Evolutionary conservation across 2,329 filamentous ascomycete species (phyloP).

Genomic region (Stromatinia cepivora): DNA sequence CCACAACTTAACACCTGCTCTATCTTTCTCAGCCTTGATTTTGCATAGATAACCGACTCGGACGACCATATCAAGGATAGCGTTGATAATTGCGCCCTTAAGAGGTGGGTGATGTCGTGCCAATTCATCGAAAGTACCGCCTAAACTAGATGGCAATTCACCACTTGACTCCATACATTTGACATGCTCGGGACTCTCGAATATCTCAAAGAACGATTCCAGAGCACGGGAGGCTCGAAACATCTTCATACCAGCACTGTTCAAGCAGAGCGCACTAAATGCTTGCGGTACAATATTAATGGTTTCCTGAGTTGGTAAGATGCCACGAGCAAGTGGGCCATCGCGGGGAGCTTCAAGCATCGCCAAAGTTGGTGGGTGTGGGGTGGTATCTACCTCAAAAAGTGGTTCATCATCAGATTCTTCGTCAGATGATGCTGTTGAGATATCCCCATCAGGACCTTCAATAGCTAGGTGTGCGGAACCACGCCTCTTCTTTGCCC

Average conservation of each 20-base stretch:
- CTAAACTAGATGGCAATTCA: slow-evolving; percentile 71
- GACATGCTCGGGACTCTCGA: slow-evolving; percentile 87
- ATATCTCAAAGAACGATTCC: slow-evolving; percentile 91
- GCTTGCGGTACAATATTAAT: slow-evolving; percentile 84
- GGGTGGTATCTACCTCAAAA: slow-evolving; percentile 44
- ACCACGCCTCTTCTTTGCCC: slow-evolving; percentile 26
- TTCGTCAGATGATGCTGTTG: slow-evolving; percentile 34
- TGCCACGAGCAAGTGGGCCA: slow-evolving; percentile 62
- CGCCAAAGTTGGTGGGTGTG: slow-evolving; percentile 55
- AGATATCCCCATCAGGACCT: slow-evolving; percentile 2
- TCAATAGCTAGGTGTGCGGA: slow-evolving; percentile 14
- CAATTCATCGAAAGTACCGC: slow-evolving; percentile 88
- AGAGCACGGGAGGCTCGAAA: slow-evolving; percentile 82
- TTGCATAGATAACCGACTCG: slow-evolving; percentile 75
- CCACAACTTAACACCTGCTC: slow-evolving; percentile 79
- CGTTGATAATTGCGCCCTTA: slow-evolving; percentile 75
- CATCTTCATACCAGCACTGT: slow-evolving; percentile 81
- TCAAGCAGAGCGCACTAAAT: slow-evolving; percentile 91
- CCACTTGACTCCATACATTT: slow-evolving; percentile 76
- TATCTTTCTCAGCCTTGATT: slow-evolving; percentile 64
- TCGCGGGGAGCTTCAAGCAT: slow-evolving; percentile 49
- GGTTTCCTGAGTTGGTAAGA: slow-evolving; percentile 84
- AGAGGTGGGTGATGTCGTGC: slow-evolving; percentile 88
- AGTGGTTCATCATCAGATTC: slow-evolving; percentile 41
- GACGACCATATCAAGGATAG: slow-evolving; percentile 86